Percentiles rank a stretch among this genome's conserved stretches.
Conservation (phyloP, 768 basidiomycete genomes). For the Tylopilus vinaceipallidus region DNA sequence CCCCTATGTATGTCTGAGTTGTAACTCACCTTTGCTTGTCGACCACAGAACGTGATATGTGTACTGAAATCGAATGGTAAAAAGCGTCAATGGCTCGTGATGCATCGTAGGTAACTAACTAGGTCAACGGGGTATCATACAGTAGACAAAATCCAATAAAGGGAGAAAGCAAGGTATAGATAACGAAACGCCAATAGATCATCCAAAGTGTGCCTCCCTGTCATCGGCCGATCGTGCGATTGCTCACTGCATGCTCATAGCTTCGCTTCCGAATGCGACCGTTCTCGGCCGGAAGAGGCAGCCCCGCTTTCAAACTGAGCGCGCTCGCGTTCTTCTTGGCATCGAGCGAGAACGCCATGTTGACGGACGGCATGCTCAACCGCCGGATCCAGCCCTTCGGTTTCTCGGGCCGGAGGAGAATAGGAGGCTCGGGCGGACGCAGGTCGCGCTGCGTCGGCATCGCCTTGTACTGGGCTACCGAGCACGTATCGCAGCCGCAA, state of each 20-base stretch:
- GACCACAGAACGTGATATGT: too few species aligned
- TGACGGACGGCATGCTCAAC: slow-evolving; percentile 72
- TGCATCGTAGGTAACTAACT: too few species aligned
- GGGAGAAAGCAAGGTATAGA: too few species aligned
- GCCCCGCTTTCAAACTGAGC: slow-evolving; percentile 34
- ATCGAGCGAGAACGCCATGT: slow-evolving; percentile 58
- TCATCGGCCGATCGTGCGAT: slow-evolving; percentile 49
- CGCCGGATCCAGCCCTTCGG: slow-evolving; percentile 74
- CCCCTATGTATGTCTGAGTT: too few species aligned
- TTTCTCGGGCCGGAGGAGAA: slow-evolving; percentile 50
- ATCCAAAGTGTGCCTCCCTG: background rate
- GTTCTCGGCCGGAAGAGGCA: slow-evolving; percentile 44
- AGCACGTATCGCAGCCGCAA: slow-evolving; percentile 67
- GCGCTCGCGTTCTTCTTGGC: slow-evolving; percentile 51
- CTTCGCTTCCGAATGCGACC: slow-evolving; percentile 41
- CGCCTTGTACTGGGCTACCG: slow-evolving; percentile 52
- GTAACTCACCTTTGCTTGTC: too few species aligned
- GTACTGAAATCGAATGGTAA: too few species aligned
- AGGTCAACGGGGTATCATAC: too few species aligned
- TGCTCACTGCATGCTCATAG: slow-evolving; percentile 37
- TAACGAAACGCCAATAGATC: too few species aligned
- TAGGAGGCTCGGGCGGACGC: slow-evolving; percentile 43
- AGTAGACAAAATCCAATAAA: too few species aligned
- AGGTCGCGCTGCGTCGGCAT: slow-evolving; percentile 33
- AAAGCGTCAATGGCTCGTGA: too few species aligned